Evolutionary conservation across 169 alveolate genomes (phyloP), one percentile per base, ranked within the genome.

Genomic region (Sarcocystis neurona): DNA sequence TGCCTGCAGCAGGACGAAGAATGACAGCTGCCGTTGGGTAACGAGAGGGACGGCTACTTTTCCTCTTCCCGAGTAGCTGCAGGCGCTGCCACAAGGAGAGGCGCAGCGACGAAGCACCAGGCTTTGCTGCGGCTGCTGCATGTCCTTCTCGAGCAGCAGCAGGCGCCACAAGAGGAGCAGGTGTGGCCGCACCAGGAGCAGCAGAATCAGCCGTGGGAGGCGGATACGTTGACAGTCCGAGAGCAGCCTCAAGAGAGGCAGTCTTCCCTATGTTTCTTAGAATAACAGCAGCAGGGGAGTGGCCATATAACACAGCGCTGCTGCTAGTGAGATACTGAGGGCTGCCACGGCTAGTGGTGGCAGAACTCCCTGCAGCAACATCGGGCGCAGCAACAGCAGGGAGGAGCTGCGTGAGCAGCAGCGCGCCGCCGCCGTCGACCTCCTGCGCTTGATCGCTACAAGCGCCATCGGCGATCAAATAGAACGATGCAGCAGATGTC

Each of bases 261-360:
- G 56, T 56, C 32, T 72, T 32, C 46, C 82, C 56, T 15, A 48
- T 37, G 56, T 72, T 41, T 48, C 82, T 48, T 20, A 37, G 82
- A 72, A 72, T 48, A 6, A 72, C 20, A 5, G 82, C 6, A 15
- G 82, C 46, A 20, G 37, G 58, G 5, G 82, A 27, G 32, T 72
- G 82, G 58, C 82, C 82, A 20, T 39, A 20, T 15, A 72, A 56
- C 6, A 72, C n/a, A n/a, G n/a, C n/a, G n/a, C n/a, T n/a, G n/a
- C n/a, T n/a, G n/a, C n/a, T n/a, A n/a, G n/a, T n/a, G n/a, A n/a
- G n/a, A n/a, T n/a, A n/a, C n/a, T n/a, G n/a, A n/a, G n/a, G n/a
- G n/a, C n/a, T n/a, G n/a, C n/a, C n/a, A n/a, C n/a, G n/a, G n/a
- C n/a, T n/a, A n/a, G n/a, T n/a, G n/a, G n/a, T n/a, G n/a, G n/a